Percentiles rank a stretch among this genome's conserved stretches.
These are phyloP conservation scores for Clitopilus passeckerianus DNA, from an alignment of 768 basidiomycete species.

Conservation along the genomic window DNA sequence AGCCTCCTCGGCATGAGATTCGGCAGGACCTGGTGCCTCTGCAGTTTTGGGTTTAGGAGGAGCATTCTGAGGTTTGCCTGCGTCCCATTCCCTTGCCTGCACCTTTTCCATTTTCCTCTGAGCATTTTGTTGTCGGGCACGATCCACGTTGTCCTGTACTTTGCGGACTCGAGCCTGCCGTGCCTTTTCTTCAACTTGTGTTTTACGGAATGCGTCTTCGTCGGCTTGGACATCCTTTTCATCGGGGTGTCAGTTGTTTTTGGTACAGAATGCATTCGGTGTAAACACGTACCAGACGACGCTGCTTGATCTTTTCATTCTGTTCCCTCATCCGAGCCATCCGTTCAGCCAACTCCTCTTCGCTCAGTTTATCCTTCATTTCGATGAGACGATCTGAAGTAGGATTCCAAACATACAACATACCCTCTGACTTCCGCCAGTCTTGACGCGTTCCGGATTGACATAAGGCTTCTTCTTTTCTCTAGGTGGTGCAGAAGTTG, in stretches of 20 bases:
- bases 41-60: slow-evolving; percentile 8
- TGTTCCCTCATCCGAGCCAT: slow-evolving; percentile 61
- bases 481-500: slow-evolving; percentile 17
- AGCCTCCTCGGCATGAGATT: not conserved
- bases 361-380: slow-evolving; percentile 31
- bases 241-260: not conserved
- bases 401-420: slow-evolving; percentile 12
- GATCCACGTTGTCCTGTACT: slow-evolving; percentile 65
- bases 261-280: not conserved
- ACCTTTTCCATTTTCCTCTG: slow-evolving; percentile 79
- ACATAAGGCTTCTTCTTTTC: slow-evolving; percentile 73
- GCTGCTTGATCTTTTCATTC: slow-evolving; percentile 64
- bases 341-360: slow-evolving; percentile 53
- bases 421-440: slow-evolving; percentile 73
- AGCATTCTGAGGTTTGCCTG: slow-evolving; percentile 45
- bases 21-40: not conserved
- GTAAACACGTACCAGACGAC: slow-evolving; percentile 38
- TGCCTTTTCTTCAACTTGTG: slow-evolving; percentile 57
- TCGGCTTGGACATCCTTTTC: slow-evolving; percentile 71
- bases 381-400: slow-evolving; percentile 2
- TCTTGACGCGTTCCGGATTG: slow-evolving; percentile 81
- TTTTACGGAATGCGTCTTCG: slow-evolving; percentile 72
- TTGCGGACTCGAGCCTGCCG: slow-evolving; percentile 55
- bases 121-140: slow-evolving; percentile 73
- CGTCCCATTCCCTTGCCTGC: slow-evolving; percentile 80